A percentile compares a stretch with the other conserved stretches of the same genome.
Conservation (phyloP, 1,139 yeast species). For the Hemisphaericaspora xylanilytica region DNA sequence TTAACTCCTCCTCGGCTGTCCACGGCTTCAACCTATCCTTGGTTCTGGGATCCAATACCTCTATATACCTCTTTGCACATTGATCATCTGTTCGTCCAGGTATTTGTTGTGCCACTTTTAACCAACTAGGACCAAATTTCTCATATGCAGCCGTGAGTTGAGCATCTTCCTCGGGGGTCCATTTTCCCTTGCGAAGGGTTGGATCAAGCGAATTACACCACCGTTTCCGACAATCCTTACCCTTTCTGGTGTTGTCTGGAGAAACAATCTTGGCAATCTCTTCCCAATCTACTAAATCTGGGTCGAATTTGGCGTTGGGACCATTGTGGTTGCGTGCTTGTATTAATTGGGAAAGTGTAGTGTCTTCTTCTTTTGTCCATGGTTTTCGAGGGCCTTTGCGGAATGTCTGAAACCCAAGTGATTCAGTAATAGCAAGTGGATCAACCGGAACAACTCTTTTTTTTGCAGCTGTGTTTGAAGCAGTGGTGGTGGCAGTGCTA, state of each 20-base stretch:
- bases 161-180: constrained; percentile 86
- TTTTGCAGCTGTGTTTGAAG: constrained; percentile 3
- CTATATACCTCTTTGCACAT: constrained; percentile 88
- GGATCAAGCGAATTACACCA: constrained; percentile 87
- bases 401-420: constrained; percentile 73
- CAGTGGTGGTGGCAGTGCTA: not conserved
- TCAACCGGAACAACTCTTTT: constrained; percentile 45
- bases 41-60: constrained; percentile 80
- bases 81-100: constrained; percentile 92
- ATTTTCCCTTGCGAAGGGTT: constrained; percentile 72
- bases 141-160: constrained; percentile 60
- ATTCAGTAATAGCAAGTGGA: constrained; percentile 66
- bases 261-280: constrained; percentile 46
- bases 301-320: constrained; percentile 21
- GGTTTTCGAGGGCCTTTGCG: constrained; percentile 60
- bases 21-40: constrained; percentile 78
- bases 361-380: constrained; percentile 70
- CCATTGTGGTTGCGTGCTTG: constrained; percentile 18
- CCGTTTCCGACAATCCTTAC: constrained; percentile 70
- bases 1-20: constrained; percentile 74
- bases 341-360: constrained; percentile 39
- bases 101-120: constrained; percentile 70
- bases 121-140: constrained; percentile 81
- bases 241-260: constrained; percentile 45
- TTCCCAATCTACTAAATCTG: constrained; percentile 65